Conservation (phyloP, 805 yeast genomes). For the Candida insectorum region DNA sequence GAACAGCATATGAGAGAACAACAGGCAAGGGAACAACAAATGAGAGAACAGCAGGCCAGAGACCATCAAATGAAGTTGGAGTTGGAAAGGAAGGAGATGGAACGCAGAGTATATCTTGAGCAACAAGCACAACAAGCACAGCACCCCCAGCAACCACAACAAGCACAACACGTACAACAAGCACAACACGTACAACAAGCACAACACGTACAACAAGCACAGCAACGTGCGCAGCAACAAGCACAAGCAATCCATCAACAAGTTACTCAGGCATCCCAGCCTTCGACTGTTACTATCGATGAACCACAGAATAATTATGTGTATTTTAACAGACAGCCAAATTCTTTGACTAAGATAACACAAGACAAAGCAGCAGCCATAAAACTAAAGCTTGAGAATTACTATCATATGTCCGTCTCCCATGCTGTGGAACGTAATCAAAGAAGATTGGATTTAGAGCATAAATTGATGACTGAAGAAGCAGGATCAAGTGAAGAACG, state of each 20-base stretch:
- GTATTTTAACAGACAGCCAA: constrained; percentile 81
- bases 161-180: constrained; percentile 2
- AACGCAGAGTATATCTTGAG: too few species aligned
- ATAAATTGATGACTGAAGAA: constrained; percentile 62
- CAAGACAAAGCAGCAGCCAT: constrained; percentile 85
- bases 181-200: constrained; percentile 2
- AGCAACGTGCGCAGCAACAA: constrained; percentile 2
- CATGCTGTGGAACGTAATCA: constrained; percentile 96
- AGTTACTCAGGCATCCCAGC: background rate
- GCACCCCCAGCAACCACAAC: constrained; percentile 1
- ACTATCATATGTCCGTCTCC: constrained; percentile 77
- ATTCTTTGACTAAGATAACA: constrained; percentile 62
- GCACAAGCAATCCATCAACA: constrained; percentile 4
- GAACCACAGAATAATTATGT: constrained; percentile 45
- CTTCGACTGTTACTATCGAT: background rate
- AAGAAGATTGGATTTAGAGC: constrained; percentile 82
- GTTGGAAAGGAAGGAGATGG: too few species aligned
- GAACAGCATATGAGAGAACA: constrained; percentile 5
- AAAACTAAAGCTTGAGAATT: constrained; percentile 77
- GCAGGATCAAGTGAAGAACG: constrained; percentile 74
- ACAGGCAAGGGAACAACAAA: constrained; percentile 14
- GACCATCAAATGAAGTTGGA: too few species aligned
- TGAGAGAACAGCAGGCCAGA: too few species aligned
- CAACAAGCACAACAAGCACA: constrained; percentile 10
- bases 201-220: constrained; percentile 2